Percentiles rank a stretch among this genome's conserved stretches.
phyloP scores from a whole-genome alignment of 148 eudicot genomes.

The Rhododendron ovatum region DNA sequence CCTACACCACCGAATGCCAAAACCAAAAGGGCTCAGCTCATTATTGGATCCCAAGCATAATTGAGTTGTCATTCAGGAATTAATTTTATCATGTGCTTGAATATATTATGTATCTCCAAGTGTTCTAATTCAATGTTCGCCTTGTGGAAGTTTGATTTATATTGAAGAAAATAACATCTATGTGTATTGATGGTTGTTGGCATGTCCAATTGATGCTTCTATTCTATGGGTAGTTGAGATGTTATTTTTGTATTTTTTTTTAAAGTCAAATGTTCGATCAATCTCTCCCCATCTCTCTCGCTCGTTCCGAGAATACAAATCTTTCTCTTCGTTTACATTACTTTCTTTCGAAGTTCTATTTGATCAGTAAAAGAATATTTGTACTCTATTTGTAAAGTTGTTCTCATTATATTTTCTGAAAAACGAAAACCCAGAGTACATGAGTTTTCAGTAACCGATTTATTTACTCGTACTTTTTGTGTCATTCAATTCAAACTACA shows the following conservation, averaged over 20 bases:
- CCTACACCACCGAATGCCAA: conserved; percentile 2
- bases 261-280: background rate
- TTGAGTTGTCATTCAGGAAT: conserved; percentile 4
- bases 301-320: background rate
- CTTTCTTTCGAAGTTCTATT: background rate
- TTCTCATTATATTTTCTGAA: no score
- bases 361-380: no score
- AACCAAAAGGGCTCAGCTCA: background rate
- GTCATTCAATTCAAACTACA: no score
- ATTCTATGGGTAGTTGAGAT: background rate
- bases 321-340: background rate
- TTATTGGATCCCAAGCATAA: conserved; percentile 9
- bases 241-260: background rate
- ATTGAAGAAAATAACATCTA: background rate
- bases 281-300: background rate
- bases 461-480: no score
- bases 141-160: background rate
- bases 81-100: background rate
- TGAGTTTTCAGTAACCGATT: background rate
- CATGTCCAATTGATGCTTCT: background rate
- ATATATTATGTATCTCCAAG: background rate
- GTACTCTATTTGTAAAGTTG: no score
- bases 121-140: background rate
- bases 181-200: background rate
- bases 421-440: no score